These are phyloP conservation scores for Fusarium sp. DNA, from an alignment of 2,329 filamentous ascomycete species.

Conservation along the genomic window DNA sequence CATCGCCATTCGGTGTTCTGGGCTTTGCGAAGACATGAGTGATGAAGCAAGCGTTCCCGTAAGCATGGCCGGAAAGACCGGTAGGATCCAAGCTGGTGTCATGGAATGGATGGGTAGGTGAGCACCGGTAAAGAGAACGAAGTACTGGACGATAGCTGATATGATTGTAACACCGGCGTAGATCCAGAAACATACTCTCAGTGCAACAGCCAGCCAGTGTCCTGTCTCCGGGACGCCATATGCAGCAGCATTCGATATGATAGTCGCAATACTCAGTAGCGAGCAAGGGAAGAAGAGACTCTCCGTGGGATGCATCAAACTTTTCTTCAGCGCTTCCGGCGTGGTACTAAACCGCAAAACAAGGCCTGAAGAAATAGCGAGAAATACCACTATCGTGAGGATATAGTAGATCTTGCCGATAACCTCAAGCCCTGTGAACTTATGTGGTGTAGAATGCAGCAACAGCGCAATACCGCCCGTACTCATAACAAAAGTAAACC, in stretches of 20 bases:
- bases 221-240: constrained; percentile 65
- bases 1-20: constrained; percentile 42
- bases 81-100: constrained; percentile 47
- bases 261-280: constrained; percentile 71
- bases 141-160: constrained; percentile 43
- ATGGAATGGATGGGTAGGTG: constrained; percentile 44
- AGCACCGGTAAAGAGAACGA: constrained; percentile 47
- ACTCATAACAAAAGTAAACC: constrained; percentile 51
- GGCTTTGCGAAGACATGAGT: constrained; percentile 41
- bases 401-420: constrained; percentile 62
- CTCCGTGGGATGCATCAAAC: constrained; percentile 61
- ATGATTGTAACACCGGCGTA: constrained; percentile 55
- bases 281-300: constrained; percentile 71
- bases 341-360: constrained; percentile 67
- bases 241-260: constrained; percentile 72
- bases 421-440: constrained; percentile 58
- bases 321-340: constrained; percentile 65
- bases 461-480: constrained; percentile 49
- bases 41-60: constrained; percentile 42
- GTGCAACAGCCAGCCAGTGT: constrained; percentile 59
- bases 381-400: constrained; percentile 61
- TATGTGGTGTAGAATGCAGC: constrained; percentile 53
- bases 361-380: constrained; percentile 63
- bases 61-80: constrained; percentile 47
- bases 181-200: constrained; percentile 63